A percentile compares a stretch with the other conserved stretches of the same genome.
These are phyloP conservation scores for Rubia tinctorum DNA, from an alignment of 305 asterid species.

Conservation along the genomic window DNA sequence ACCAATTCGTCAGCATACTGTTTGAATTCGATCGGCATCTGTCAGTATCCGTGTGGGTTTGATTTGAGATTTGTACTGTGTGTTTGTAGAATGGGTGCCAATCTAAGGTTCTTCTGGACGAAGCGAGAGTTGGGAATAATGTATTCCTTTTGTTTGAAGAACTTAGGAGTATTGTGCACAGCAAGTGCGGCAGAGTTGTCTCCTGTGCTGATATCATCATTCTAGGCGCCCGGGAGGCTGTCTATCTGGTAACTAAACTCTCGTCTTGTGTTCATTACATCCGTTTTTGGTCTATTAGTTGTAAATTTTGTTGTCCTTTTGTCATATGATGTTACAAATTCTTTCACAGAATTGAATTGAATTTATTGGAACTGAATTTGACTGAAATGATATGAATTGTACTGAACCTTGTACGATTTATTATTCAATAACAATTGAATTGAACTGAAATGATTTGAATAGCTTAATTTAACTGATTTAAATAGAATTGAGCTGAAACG, in stretches of 20 bases:
- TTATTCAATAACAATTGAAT: too few relatives aligned
- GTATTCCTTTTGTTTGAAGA: constrained; percentile 27
- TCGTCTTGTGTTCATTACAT: too few relatives aligned
- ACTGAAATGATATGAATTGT: neutral
- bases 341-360: neutral
- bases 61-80: too few relatives aligned
- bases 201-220: constrained; percentile 25
- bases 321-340: too few relatives aligned
- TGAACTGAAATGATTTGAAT: neutral
- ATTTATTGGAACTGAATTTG: too few relatives aligned
- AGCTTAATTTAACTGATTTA: neutral
- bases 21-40: too few relatives aligned
- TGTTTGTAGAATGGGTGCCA: constrained; percentile 14
- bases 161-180: constrained; percentile 21
- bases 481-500: neutral
- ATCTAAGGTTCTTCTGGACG: constrained; percentile 15
- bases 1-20: too few relatives aligned
- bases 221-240: constrained; percentile 28
- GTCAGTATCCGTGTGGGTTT: too few relatives aligned
- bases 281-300: too few relatives aligned
- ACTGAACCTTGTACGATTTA: neutral
- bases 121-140: constrained; percentile 29
- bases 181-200: constrained; percentile 26
- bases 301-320: too few relatives aligned
- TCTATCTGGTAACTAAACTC: constrained; percentile 20